Conservation (phyloP, 768 basidiomycete species). For the Termitomyces sp. region DNA sequence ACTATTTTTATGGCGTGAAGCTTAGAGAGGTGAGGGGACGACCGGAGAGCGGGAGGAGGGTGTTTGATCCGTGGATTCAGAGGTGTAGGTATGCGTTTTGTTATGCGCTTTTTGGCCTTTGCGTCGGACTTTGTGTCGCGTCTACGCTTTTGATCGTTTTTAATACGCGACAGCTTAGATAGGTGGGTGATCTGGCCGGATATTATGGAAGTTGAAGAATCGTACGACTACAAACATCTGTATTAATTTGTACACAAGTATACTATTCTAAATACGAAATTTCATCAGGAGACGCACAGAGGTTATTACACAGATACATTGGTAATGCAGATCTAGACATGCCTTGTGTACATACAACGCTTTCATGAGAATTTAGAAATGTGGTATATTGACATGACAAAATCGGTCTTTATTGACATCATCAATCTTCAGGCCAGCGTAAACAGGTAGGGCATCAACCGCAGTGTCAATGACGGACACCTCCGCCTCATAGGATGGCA, state of each 20-base stretch:
- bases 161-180: constrained; percentile 31
- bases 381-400: not conserved
- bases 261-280: not conserved
- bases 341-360: not conserved
- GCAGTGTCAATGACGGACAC: not conserved
- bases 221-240: not conserved
- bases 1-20: constrained; percentile 39
- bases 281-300: not conserved
- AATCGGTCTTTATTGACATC: not conserved
- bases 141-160: constrained; percentile 37
- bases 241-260: constrained; percentile 1
- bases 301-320: too few species aligned
- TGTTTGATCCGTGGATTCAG: constrained; percentile 58
- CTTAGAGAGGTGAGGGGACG: constrained; percentile 36
- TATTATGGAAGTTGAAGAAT: not conserved
- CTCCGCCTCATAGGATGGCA: not conserved
- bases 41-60: constrained; percentile 36
- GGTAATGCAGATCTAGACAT: not conserved
- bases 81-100: constrained; percentile 53
- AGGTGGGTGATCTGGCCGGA: not conserved
- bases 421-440: not conserved
- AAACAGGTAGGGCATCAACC: not conserved
- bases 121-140: constrained; percentile 30
- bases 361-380: not conserved
- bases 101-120: constrained; percentile 39